Evolutionary conservation across 2,329 filamentous ascomycete genomes (phyloP).

Genomic region (Chalara sp.): DNA sequence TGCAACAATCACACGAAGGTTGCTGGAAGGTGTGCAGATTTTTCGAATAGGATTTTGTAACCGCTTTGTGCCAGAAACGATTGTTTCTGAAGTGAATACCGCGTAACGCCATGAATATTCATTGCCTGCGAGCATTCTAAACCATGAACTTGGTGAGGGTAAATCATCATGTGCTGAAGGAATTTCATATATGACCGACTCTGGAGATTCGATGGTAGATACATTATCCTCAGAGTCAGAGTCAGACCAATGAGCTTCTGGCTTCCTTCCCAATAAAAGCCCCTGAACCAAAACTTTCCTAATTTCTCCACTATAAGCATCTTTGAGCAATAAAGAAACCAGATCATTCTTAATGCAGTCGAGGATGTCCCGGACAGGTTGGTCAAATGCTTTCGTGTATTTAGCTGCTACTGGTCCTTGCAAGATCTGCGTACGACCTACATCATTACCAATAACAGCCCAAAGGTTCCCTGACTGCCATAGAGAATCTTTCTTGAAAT

Average conservation of each 20-base stretch:
- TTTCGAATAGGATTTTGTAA: conserved; percentile 93
- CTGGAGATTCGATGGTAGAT: conserved; percentile 61
- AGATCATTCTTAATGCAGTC: conserved; percentile 81
- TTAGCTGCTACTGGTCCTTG: conserved; percentile 87
- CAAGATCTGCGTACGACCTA: conserved; percentile 86
- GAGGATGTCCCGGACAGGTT: conserved; percentile 87
- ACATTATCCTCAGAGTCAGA: conserved; percentile 80
- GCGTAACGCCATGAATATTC: conserved; percentile 91
- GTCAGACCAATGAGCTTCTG: neutral
- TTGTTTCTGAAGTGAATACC: conserved; percentile 85
- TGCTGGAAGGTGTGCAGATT: conserved; percentile 79
- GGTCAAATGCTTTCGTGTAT: conserved; percentile 78
- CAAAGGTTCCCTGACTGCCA: conserved; percentile 97
- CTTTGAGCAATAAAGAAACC: conserved; percentile 48
- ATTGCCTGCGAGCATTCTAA: conserved; percentile 78
- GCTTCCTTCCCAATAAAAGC: too few relatives aligned
- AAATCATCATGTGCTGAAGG: conserved; percentile 66
- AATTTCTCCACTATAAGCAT: neutral
- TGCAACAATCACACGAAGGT: conserved; percentile 82
- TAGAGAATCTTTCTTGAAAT: conserved; percentile 98
- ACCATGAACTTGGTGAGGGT: conserved; percentile 76
- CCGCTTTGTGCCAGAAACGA: conserved; percentile 96
- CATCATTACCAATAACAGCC: conserved; percentile 88
- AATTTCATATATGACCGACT: conserved; percentile 79
- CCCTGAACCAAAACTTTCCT: neutral